phyloP scores from a whole-genome alignment of 202 grass and related monocot genomes.

The Carex arenaria region DNA sequence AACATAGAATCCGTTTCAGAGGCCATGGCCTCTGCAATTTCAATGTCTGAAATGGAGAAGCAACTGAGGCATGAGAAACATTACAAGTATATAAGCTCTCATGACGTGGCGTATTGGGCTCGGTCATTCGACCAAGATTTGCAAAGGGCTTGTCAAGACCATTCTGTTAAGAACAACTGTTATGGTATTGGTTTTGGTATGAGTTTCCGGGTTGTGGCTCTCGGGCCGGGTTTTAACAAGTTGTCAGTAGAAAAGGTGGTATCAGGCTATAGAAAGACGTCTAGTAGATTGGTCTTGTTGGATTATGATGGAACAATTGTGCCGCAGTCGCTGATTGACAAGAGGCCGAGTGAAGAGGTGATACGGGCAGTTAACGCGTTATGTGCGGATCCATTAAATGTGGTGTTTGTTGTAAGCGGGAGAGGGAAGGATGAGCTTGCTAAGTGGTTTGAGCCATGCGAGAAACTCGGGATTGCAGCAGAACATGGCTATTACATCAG shows the following conservation, averaged over 20 bases:
- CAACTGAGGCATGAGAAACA: constrained; percentile 59
- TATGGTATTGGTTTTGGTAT: constrained; percentile 49
- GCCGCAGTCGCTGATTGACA: constrained; percentile 30
- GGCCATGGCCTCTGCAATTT: constrained; percentile 39
- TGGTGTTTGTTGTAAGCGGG: constrained; percentile 57
- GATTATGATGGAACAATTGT: constrained; percentile 72
- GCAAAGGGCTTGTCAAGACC: constrained; percentile 38
- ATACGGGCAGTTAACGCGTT: constrained; percentile 39
- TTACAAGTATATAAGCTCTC: constrained; percentile 52
- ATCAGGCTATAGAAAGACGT: constrained; percentile 30
- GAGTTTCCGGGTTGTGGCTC: constrained; percentile 46
- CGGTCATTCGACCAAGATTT: constrained; percentile 52
- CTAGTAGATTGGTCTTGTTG: constrained; percentile 45
- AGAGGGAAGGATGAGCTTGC: constrained; percentile 45
- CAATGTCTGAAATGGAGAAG: constrained; percentile 36
- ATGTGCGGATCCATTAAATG: constrained; percentile 43
- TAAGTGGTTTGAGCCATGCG: constrained; percentile 49
- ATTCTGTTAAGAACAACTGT: constrained; percentile 31
- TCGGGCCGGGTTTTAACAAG: constrained; percentile 48
- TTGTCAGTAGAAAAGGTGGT: constrained; percentile 47
- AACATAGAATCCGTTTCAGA: constrained; percentile 46
- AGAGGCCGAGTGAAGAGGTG: constrained; percentile 42
- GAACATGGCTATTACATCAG: constrained; percentile 71
- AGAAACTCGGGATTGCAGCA: constrained; percentile 52
- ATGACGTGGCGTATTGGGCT: constrained; percentile 52